Evolutionary conservation across 148 eudicot species (phyloP).

Genomic region (Vaccinium corymbosum): DNA sequence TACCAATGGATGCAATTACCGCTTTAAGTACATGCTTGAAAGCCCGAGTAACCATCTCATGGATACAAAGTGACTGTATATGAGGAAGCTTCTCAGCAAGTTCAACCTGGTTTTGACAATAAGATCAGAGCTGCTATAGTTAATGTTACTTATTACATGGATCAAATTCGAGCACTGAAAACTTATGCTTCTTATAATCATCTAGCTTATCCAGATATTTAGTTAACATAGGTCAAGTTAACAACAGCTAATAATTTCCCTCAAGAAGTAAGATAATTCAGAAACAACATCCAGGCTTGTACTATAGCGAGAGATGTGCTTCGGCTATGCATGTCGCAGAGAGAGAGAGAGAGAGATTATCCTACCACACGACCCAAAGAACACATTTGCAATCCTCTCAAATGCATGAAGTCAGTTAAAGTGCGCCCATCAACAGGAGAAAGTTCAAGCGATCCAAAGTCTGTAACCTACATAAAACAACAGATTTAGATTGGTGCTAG

Average conservation of each 20-base stretch:
- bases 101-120: slow-evolving; percentile 54
- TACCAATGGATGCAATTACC: slow-evolving; percentile 73
- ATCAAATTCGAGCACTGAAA: background rate
- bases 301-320: background rate
- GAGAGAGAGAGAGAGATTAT: slow-evolving; percentile 4
- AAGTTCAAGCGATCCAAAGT: slow-evolving; percentile 97
- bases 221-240: background rate
- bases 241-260: background rate
- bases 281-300: background rate
- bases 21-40: slow-evolving; percentile 88
- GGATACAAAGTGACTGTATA: slow-evolving; percentile 94
- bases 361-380: slow-evolving; percentile 93
- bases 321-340: background rate
- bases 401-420: slow-evolving; percentile 98
- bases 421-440: slow-evolving; percentile 99
- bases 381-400: slow-evolving; percentile 86
- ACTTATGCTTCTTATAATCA: background rate
- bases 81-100: slow-evolving; percentile 96
- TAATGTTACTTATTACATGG: background rate
- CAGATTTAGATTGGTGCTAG: slow-evolving; percentile 11
- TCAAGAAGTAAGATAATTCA: slow-evolving; percentile 8
- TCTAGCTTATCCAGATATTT: background rate
- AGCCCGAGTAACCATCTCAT: slow-evolving; percentile 98
- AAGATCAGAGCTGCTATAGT: slow-evolving; percentile 18
- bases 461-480: slow-evolving; percentile 63